phyloP scores from a whole-genome alignment of 2,329 filamentous ascomycete genomes.

The Cladosporium colombiae region DNA sequence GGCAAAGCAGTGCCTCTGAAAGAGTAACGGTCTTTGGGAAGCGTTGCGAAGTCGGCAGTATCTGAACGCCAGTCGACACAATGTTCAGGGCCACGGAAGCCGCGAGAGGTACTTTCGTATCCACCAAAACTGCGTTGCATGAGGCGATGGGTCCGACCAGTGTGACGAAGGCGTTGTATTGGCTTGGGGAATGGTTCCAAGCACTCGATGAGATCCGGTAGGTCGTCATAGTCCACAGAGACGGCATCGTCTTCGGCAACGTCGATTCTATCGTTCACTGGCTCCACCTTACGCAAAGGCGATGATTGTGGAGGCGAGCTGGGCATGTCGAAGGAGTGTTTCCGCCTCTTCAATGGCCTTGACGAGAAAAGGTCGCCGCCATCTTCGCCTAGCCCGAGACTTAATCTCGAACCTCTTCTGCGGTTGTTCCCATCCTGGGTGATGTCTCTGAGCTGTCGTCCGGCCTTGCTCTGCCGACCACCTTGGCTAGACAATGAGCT shows the following conservation, averaged over 20 bases:
- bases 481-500: slow-evolving; percentile 32
- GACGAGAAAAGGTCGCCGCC: slow-evolving; percentile 30
- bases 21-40: slow-evolving; percentile 55
- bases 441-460: slow-evolving; percentile 52
- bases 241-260: slow-evolving; percentile 26
- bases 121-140: slow-evolving; percentile 52
- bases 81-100: slow-evolving; percentile 43
- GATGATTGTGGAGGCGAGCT: slow-evolving; percentile 53
- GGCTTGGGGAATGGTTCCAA: slow-evolving; percentile 46
- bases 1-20: slow-evolving; percentile 57
- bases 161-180: slow-evolving; percentile 41
- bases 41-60: slow-evolving; percentile 61
- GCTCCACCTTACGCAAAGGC: slow-evolving; percentile 44
- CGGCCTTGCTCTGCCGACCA: slow-evolving; percentile 40
- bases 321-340: slow-evolving; percentile 39
- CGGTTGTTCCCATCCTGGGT: slow-evolving; percentile 49
- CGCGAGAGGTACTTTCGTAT: slow-evolving; percentile 41
- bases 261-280: slow-evolving; percentile 24
- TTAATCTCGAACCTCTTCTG: background rate
- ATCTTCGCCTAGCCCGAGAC: slow-evolving; percentile 11
- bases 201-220: slow-evolving; percentile 43
- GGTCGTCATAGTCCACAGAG: slow-evolving; percentile 30
- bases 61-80: slow-evolving; percentile 58
- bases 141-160: slow-evolving; percentile 40
- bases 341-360: slow-evolving; percentile 33